Conservation (phyloP, 2,329 filamentous ascomycete genomes). For the Paraphaeosphaeria sporulosa region DNA sequence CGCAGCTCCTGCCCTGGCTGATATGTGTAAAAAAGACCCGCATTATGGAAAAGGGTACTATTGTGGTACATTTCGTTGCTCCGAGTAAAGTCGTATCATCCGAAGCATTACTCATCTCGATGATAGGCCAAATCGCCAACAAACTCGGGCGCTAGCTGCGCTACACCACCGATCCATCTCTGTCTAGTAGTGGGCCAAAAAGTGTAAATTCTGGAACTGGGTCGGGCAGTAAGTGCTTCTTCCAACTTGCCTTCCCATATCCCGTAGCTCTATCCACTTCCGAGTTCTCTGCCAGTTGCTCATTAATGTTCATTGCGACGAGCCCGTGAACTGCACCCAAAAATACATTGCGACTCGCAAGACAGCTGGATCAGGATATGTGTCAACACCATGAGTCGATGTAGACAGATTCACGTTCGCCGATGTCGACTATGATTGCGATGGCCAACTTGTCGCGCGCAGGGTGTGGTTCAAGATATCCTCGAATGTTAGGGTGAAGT, state of each 20-base stretch:
- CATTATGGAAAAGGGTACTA: neutral
- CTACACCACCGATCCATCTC: neutral
- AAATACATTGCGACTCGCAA: neutral
- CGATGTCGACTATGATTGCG: neutral
- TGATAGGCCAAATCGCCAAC: neutral
- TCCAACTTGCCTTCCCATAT: neutral
- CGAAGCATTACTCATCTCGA: neutral
- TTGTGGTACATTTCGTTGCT: neutral
- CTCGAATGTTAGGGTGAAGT: neutral
- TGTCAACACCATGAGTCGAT: neutral
- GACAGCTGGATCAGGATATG: neutral
- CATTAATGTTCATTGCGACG: neutral
- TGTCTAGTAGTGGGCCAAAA: neutral
- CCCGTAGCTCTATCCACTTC: neutral
- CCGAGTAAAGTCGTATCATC: too few species aligned
- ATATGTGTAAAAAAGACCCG: neutral
- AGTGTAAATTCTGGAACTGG: conserved; percentile 2
- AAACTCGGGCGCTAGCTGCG: neutral
- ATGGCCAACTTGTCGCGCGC: neutral
- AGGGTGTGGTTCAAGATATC: neutral
- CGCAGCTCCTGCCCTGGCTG: neutral
- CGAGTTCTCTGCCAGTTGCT: neutral
- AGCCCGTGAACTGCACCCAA: neutral
- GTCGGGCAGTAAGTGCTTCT: neutral
- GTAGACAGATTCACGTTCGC: neutral